Evolutionary conservation across 2,329 filamentous ascomycete genomes (phyloP).

Genomic region (Fusarium austroafricanum): DNA sequence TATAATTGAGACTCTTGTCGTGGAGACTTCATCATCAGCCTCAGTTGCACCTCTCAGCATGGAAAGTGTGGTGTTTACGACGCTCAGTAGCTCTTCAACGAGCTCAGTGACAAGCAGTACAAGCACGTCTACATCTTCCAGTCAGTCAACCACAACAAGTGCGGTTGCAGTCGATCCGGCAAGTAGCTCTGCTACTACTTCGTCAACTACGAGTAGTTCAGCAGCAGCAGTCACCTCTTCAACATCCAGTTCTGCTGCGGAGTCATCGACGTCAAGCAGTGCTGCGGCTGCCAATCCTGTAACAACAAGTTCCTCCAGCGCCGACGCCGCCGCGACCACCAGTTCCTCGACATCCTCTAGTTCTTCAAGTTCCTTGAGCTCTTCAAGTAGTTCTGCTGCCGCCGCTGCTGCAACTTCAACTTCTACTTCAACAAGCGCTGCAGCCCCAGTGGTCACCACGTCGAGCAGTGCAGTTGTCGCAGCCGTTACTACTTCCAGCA

Average conservation of each 20-base stretch:
- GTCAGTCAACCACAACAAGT: too few relatives aligned
- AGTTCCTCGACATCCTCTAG: too few relatives aligned
- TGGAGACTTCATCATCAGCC: neutral
- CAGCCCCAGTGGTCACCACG: neutral
- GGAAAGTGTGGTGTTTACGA: neutral
- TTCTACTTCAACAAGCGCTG: too few relatives aligned
- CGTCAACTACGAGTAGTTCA: neutral
- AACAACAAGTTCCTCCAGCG: neutral
- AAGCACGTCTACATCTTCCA: neutral
- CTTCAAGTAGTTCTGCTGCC: neutral
- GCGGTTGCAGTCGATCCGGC: too few relatives aligned
- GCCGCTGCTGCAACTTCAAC: neutral
- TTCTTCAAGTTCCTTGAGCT: too few relatives aligned
- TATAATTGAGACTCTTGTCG: constrained; percentile 10
- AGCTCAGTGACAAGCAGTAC: neutral
- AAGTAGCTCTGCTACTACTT: neutral
- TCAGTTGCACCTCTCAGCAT: neutral
- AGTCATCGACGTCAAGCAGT: neutral
- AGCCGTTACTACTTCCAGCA: neutral
- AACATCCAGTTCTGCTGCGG: neutral
- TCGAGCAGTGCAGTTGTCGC: neutral
- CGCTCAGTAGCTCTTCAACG: neutral
- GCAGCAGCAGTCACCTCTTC: neutral
- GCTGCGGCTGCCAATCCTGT: too few relatives aligned
- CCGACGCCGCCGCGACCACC: fast-evolving